Conservation (phyloP, 108 stramenopile species). For the Nitzschia sp. region DNA sequence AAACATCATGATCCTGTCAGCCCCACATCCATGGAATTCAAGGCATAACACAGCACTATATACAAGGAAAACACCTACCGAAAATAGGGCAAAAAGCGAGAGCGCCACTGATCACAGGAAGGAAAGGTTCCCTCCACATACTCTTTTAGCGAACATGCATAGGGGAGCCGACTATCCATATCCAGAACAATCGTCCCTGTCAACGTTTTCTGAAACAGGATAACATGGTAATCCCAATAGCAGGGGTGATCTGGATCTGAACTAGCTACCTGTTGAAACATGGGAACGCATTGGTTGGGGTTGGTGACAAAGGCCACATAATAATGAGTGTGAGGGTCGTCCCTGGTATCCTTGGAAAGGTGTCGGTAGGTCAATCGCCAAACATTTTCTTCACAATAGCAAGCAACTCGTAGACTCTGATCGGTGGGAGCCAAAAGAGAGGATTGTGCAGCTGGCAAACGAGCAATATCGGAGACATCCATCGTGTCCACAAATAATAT, state of each 20-base stretch:
- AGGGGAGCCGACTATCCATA: constrained; percentile 70
- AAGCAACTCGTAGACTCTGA: constrained; percentile 66
- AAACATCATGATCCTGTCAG: background rate
- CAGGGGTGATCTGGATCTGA: constrained; percentile 37
- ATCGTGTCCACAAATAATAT: no score
- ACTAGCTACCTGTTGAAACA: constrained; percentile 65
- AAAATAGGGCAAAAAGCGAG: constrained; percentile 58
- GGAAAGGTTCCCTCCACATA: constrained; percentile 66
- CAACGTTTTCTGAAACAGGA: constrained; percentile 40
- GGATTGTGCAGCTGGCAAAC: constrained; percentile 30
- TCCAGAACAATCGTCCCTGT: constrained; percentile 36
- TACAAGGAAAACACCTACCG: constrained; percentile 32
- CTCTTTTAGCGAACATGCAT: constrained; percentile 55
- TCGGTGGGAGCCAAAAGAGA: constrained; percentile 56
- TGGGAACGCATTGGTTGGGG: constrained; percentile 59
- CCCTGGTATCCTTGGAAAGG: background rate
- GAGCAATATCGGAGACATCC: no score
- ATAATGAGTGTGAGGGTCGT: constrained; percentile 21
- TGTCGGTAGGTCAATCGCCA: constrained; percentile 77
- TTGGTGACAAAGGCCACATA: constrained; percentile 74
- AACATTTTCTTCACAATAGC: constrained; percentile 87
- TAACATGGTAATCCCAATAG: constrained; percentile 90
- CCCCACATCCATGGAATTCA: background rate
- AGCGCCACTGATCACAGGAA: constrained; percentile 21
- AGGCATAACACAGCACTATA: background rate